Evolutionary conservation across 331 rosid genomes (phyloP).

Genomic region (Arachis monticola): DNA sequence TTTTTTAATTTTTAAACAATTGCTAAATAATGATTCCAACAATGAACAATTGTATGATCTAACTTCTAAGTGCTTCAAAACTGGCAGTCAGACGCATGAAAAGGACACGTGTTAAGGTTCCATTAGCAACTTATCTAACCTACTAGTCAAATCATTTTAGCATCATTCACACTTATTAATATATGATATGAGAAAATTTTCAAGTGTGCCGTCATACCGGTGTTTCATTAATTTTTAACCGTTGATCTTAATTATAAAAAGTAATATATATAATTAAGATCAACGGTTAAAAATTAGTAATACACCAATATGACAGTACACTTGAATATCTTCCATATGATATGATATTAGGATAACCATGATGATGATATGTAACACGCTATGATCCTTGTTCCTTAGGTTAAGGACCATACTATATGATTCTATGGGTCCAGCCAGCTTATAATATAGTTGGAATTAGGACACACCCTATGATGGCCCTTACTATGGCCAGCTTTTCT

Average conservation of each 20-base stretch:
- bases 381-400: background rate
- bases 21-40: background rate
- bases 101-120: constrained; percentile 48
- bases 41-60: background rate
- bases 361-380: background rate
- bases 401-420: background rate
- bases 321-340: background rate
- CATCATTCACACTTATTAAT: constrained; percentile 34
- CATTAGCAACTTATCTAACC: constrained; percentile 35
- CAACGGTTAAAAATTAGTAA: too few relatives aligned
- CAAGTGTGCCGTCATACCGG: too few relatives aligned
- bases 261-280: too few relatives aligned
- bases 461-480: constrained; percentile 25
- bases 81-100: constrained; percentile 10
- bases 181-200: background rate
- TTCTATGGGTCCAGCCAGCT: constrained; percentile 27
- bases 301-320: too few relatives aligned
- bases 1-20: background rate
- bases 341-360: background rate
- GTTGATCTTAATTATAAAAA: too few relatives aligned
- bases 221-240: too few relatives aligned
- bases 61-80: constrained; percentile 10
- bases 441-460: constrained; percentile 19
- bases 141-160: constrained; percentile 49
- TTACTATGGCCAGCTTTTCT: constrained; percentile 27